Conservation (phyloP, 331 rosid genomes). For the Pyracantha coccinea region DNA sequence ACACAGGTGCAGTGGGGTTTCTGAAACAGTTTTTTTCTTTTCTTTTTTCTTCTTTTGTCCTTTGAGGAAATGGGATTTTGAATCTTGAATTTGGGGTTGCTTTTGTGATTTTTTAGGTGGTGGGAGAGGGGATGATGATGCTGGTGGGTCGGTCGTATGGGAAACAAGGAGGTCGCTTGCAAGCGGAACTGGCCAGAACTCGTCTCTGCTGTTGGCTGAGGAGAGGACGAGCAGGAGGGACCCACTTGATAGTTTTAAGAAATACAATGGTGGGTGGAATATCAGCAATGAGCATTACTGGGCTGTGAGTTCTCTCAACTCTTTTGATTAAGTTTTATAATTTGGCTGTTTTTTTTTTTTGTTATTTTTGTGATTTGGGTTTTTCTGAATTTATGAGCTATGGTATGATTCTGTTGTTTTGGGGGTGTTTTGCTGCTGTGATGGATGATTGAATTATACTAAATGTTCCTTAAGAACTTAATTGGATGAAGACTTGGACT, state of each 20-base stretch:
- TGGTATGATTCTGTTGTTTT: not conserved
- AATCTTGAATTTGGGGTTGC: not conserved
- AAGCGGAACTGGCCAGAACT: slow-evolving; percentile 21
- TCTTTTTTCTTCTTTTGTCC: not conserved
- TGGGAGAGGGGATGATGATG: not conserved
- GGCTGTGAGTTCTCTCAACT: slow-evolving; percentile 36
- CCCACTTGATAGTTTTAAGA: slow-evolving; percentile 33
- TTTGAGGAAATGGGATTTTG: not conserved
- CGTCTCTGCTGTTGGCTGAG: slow-evolving; percentile 49
- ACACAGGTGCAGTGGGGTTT: not conserved
- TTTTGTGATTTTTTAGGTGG: not conserved
- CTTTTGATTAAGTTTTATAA: not conserved
- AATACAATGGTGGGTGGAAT: slow-evolving; percentile 84
- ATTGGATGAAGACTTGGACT: not conserved
- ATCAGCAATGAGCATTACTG: slow-evolving; percentile 48
- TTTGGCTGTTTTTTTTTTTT: not conserved
- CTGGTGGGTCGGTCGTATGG: slow-evolving; percentile 16
- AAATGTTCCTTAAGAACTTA: not conserved
- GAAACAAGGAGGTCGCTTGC: slow-evolving; percentile 41
- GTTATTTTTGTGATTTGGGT: not conserved
- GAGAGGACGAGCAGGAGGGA: slow-evolving; percentile 48
- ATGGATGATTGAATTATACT: not conserved
- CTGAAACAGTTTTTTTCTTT: too few relatives aligned
- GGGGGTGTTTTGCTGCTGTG: not conserved
- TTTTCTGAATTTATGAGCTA: not conserved